phyloP scores from a whole-genome alignment of 306 rosid species.

The Prunus persica region Prunus_persica_NCBIv2 NC_034014.1:6654001-6654500 shows the following conservation, averaged over 20 bases:
- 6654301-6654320: too few relatives aligned
- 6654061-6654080: conserved; percentile 69
- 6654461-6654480: too few relatives aligned
- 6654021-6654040: conserved; percentile 29
- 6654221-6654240: conserved; percentile 41
- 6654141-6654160: background rate
- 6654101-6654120: background rate
- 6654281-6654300: conserved; percentile 21
- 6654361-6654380: too few relatives aligned
- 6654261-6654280: conserved; percentile 54
- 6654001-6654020: conserved; percentile 39
- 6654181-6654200: background rate
- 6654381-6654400: too few relatives aligned
- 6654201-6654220: conserved; percentile 41
- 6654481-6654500: too few relatives aligned
- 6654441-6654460: too few relatives aligned
- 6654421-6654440: too few relatives aligned
- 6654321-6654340: too few relatives aligned
- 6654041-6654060: conserved; percentile 52
- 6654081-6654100: conserved; percentile 64
- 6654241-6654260: conserved; percentile 69
- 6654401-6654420: too few relatives aligned
- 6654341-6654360: too few relatives aligned
- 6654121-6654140: background rate
- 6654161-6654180: background rate